A percentile compares a stretch with the other conserved stretches of the same genome.
These are phyloP conservation scores for Ceriops zippeliana DNA, from an alignment of 345 rosid genomes.

Conservation along the genomic window DNA sequence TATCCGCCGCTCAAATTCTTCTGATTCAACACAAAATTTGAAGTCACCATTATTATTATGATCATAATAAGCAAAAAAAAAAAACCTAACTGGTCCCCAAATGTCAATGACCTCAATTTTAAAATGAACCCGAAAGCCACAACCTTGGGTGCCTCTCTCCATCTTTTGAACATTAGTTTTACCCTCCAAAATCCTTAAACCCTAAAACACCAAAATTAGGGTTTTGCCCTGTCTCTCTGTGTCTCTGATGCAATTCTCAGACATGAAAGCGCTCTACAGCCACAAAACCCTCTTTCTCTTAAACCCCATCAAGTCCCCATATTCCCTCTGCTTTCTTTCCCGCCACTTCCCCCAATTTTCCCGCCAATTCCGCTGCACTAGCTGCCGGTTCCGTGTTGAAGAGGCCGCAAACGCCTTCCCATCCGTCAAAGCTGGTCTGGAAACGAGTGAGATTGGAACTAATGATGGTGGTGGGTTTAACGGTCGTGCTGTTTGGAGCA, in stretches of 20 bases:
- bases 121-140: too few relatives aligned
- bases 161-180: background rate
- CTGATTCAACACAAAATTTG: too few relatives aligned
- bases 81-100: too few relatives aligned
- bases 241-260: conserved; percentile 24
- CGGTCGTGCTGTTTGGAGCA: conserved; percentile 30
- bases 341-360: conserved; percentile 22
- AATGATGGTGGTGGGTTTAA: background rate
- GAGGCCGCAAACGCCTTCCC: conserved; percentile 7
- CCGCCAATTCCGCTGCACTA: conserved; percentile 26
- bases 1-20: too few relatives aligned
- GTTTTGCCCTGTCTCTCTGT: background rate
- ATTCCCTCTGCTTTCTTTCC: conserved; percentile 5
- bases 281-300: conserved; percentile 19
- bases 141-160: background rate
- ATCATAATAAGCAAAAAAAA: too few relatives aligned
- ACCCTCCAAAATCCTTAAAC: conserved; percentile 11
- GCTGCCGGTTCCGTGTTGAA: conserved; percentile 3
- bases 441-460: background rate
- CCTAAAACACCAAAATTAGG: background rate
- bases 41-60: too few relatives aligned
- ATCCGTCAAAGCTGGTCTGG: background rate
- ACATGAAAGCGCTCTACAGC: conserved; percentile 33
- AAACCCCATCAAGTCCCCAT: conserved; percentile 3
- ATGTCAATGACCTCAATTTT: too few relatives aligned